Base-by-base conservation (phyloP, 305 asterid species). In the Coffea humblotiana region DNA sequence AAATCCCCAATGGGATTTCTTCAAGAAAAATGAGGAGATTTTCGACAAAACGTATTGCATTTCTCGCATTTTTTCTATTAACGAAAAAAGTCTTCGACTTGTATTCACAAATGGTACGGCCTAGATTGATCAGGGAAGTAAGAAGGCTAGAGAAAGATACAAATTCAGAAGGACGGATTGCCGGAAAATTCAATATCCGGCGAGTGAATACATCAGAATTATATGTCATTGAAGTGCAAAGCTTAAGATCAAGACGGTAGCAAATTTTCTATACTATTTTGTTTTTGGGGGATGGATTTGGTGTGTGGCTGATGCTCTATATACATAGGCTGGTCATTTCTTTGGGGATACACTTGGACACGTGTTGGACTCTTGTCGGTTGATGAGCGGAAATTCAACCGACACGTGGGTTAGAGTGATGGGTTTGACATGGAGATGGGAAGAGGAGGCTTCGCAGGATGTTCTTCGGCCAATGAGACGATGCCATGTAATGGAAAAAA, bases 141-240 rank as follows among this genome's bases (percentile, higher is more conserved):
- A 93, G 68, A 6, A 95, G 88, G 76, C 66, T 83, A 58, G 88
- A 47, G 47, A 86, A 81, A 19, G 91, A 82, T 1, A 92, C 89
- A 0, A 90, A 84, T 82, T 88, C 97, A 78, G 91, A 81, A 0
- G 98, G 95, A 76, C 95, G 94, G 77, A 91, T 81, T 9, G 98
- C 99, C 92, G 95, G 99, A 71, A 89, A 90, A 87, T 67, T 86
- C 82, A 95, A 80, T 81, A 88, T 87, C 97, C 99, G 97, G 93
- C 99, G 99, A 32, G 78, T 69, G 71, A 71, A 84, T 65, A 81
- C 95, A 72, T 86, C 64, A 74, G 87, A 85, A 5, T 84, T 86
- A 43, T 78, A 83, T 79, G 81, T 75, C 97, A 95, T 95, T 82
- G 92, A 86, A 25, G 61, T 74, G 21, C 70, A 77, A 83, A 25